Percentiles rank a stretch among this genome's conserved stretches.
Evolutionary conservation across 2,329 filamentous ascomycete species (phyloP).

Genomic region (Zymoseptoria brevis): DNA sequence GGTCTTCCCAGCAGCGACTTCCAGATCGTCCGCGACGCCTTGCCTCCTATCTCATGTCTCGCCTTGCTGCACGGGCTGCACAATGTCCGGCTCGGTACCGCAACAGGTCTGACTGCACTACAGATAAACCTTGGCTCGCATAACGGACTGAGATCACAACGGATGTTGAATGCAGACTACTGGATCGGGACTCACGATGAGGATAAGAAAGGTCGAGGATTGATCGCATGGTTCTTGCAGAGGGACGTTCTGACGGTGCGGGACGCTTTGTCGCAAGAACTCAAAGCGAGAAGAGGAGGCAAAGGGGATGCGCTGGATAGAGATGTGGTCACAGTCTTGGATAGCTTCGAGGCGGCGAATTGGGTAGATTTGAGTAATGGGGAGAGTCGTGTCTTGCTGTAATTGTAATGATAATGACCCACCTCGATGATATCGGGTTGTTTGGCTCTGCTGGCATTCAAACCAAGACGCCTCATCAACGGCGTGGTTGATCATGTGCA

Average conservation of each 20-base stretch:
- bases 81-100: conserved; percentile 45
- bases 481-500: too few relatives aligned
- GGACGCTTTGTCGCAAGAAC: conserved; percentile 43
- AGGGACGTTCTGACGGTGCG: conserved; percentile 36
- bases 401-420: conserved; percentile 1
- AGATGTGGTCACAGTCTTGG: conserved; percentile 24
- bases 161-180: conserved; percentile 47
- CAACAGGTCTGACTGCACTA: conserved; percentile 31
- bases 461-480: too few relatives aligned
- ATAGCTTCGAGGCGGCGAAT: conserved; percentile 35
- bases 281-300: conserved; percentile 25
- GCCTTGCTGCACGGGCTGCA: conserved; percentile 58
- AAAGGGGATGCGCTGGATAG: conserved; percentile 30
- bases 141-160: conserved; percentile 52
- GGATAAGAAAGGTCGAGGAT: conserved; percentile 50
- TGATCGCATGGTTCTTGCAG: conserved; percentile 46
- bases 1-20: conserved; percentile 46
- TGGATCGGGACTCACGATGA: conserved; percentile 62
- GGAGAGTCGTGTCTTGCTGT: conserved; percentile 46
- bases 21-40: conserved; percentile 34
- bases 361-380: conserved; percentile 51
- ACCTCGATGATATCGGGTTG: neutral
- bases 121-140: conserved; percentile 56
- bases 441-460: too few relatives aligned
- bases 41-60: conserved; percentile 44